Evolutionary conservation across 257 asterid genomes (phyloP), one percentile per base, ranked within the genome.

Genomic region (Nicotiana otophora): DNA sequence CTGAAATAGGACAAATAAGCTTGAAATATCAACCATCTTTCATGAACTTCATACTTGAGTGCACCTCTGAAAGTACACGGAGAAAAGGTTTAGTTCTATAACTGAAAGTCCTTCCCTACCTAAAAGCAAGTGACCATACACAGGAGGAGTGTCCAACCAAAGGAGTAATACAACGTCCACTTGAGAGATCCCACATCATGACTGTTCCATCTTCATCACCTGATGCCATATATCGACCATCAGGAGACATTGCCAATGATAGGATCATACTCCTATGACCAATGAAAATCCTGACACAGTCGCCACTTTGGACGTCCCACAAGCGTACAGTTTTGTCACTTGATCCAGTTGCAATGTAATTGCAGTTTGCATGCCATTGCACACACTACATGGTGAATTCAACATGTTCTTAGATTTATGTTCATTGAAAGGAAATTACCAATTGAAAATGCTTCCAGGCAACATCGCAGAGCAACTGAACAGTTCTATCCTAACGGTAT

Each of bases 121-220:
- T 95, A 90, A 94, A 96, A 87, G 97, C 89, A 84, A 96, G 97
- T 51, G 99, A 87, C 99, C 99, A 96, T 42, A 96, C 87, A 78
- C 99, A 96, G 82, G 99, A 93, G 84, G 92, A 87, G 88, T 96
- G 99, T 53, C 99, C 98, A 66, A 91, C 92, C 86, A 96, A 89
- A 58, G 99, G 99, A 69, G 97, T 87, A 82, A 96, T 88, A 78
- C 98, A 93, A 26, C 98, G 97, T 60, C 98, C 99, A 74, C 97
- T 93, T 33, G 97, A 92, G 60, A 96, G 97, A 86, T 96, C 99
- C 99, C 99, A 96, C 96, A 92, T 93, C 99, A 96, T 96, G 78
- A 96, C 92, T 34, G 91, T 91, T 80, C 99, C 99, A 83, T 96
- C 99, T 90, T 96, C 99, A 81, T 96, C 99, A 30, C 98, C 99